phyloP scores from a whole-genome alignment of 805 yeast species.

The Lachancea sp. region DNA sequence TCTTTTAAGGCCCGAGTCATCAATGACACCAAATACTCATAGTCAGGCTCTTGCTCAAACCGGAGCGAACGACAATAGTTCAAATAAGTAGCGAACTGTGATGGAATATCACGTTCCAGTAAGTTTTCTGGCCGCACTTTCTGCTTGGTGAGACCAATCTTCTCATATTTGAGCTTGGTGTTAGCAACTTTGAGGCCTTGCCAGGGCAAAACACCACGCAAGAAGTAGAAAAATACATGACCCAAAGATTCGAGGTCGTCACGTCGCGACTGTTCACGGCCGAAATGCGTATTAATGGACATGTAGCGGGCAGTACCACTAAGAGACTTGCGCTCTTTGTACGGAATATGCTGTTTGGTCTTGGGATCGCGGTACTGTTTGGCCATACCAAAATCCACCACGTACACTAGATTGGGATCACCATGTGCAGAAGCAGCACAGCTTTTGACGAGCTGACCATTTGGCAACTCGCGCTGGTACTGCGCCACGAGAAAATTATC shows the following conservation, averaged over 20 bases:
- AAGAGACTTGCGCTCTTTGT: constrained; percentile 70
- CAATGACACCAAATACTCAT: constrained; percentile 55
- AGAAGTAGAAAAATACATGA: constrained; percentile 73
- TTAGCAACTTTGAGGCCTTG: constrained; percentile 86
- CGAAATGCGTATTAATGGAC: constrained; percentile 85
- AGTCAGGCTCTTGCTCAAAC: constrained; percentile 77
- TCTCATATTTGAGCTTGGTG: constrained; percentile 76
- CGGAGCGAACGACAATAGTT: constrained; percentile 59
- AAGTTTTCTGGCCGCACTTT: constrained; percentile 57
- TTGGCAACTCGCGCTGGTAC: constrained; percentile 22
- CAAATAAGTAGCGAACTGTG: constrained; percentile 69
- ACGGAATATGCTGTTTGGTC: constrained; percentile 75
- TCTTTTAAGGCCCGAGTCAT: constrained; percentile 55
- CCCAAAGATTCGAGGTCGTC: constrained; percentile 79
- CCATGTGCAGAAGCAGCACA: constrained; percentile 50
- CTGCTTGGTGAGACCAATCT: constrained; percentile 75
- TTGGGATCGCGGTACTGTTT: constrained; percentile 77
- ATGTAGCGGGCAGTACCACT: constrained; percentile 84
- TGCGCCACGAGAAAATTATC: constrained; percentile 62
- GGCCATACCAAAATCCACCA: constrained; percentile 85
- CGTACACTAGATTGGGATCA: constrained; percentile 60
- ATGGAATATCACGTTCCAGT: constrained; percentile 56
- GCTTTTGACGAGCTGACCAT: constrained; percentile 16
- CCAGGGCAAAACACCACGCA: constrained; percentile 81
- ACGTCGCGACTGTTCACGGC: constrained; percentile 76